Percentiles rank a stretch among this genome's conserved stretches.
phyloP scores from a whole-genome alignment of 495 filamentous ascomycete genomes.

The Usnea hakonensis region DNA sequence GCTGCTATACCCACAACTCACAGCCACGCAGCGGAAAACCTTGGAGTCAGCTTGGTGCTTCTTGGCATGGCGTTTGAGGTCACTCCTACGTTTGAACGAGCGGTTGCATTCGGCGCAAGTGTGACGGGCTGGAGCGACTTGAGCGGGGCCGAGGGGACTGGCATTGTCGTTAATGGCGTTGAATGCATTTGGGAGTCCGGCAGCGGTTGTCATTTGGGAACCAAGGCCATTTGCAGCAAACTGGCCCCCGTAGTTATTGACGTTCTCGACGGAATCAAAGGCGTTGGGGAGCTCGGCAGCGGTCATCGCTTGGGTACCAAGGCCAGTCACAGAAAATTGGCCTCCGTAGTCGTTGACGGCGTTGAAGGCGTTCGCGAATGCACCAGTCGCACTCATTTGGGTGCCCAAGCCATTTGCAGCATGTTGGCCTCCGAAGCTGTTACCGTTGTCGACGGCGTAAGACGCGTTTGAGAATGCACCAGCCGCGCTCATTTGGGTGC shows the following conservation, averaged over 20 bases:
- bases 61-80: slow-evolving; percentile 1
- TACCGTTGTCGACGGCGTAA: too few species aligned
- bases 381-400: too few species aligned
- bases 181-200: neutral
- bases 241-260: neutral
- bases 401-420: too few species aligned
- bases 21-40: neutral
- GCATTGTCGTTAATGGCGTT: neutral
- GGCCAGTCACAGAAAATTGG: too few species aligned
- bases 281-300: too few species aligned
- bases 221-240: neutral
- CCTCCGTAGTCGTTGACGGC: too few species aligned
- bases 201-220: neutral
- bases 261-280: neutral
- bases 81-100: neutral
- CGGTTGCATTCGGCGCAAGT: neutral
- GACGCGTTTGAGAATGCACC: too few species aligned
- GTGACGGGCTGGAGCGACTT: neutral
- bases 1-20: neutral
- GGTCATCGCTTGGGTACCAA: neutral
- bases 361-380: too few species aligned
- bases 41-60: neutral
- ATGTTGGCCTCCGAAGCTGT: too few species aligned
- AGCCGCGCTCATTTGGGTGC: too few species aligned
- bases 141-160: neutral